phyloP scores from a whole-genome alignment of 495 filamentous ascomycete species.

The Xylaria bambusicola region DNA sequence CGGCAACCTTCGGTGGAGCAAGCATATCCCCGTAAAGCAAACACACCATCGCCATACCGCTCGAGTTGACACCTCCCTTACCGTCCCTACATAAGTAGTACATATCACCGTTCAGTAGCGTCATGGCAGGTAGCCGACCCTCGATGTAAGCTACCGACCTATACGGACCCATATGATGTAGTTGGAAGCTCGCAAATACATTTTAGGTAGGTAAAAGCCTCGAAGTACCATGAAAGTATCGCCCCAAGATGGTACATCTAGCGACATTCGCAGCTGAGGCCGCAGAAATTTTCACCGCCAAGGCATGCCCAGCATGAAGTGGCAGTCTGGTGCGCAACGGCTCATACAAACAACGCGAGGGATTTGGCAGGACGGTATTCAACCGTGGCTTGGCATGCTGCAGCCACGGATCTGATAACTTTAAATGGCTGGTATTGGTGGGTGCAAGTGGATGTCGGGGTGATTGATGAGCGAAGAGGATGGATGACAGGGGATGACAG shows the following conservation, averaged over 20 bases:
- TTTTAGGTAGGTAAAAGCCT: not conserved
- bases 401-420: constrained; percentile 54
- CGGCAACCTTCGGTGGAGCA: constrained; percentile 7
- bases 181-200: not conserved
- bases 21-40: too few species aligned
- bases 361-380: constrained; percentile 8
- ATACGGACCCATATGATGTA: not conserved
- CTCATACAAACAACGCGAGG: not conserved
- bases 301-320: constrained; percentile 4
- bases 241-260: not conserved
- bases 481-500: too few species aligned
- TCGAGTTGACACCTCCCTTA: too few species aligned
- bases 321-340: not conserved
- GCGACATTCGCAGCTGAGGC: not conserved
- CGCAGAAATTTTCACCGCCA: constrained; percentile 18
- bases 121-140: not conserved
- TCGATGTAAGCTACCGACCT: too few species aligned
- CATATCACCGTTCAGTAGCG: too few species aligned
- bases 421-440: constrained; percentile 35
- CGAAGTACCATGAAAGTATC: constrained; percentile 8
- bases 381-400: constrained; percentile 28
- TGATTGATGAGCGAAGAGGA: too few species aligned
- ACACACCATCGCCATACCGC: too few species aligned
- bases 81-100: not conserved
- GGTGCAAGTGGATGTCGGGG: constrained; percentile 12